A percentile compares a stretch with the other conserved stretches of the same genome.
Evolutionary conservation across 2,329 filamentous ascomycete genomes (phyloP).

Genomic region (Pyricularia grisea): DNA sequence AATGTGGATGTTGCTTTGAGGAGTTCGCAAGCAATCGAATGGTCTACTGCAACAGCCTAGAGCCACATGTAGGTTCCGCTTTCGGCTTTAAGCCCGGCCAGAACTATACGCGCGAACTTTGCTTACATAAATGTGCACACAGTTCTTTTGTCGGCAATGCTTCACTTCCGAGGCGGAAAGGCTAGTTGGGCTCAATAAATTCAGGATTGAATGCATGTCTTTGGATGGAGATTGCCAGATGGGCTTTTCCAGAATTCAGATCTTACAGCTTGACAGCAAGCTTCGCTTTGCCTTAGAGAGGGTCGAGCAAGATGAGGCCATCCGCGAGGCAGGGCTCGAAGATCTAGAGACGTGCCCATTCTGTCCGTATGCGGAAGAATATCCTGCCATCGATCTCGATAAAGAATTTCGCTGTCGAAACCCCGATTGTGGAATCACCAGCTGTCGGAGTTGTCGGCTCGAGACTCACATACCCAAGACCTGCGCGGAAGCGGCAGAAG

Average conservation of each 20-base stretch:
- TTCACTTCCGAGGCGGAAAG: slow-evolving; percentile 55
- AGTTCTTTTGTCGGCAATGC: slow-evolving; percentile 62
- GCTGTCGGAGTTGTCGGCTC: slow-evolving; percentile 58
- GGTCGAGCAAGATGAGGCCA: slow-evolving; percentile 60
- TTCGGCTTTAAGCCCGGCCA: not conserved
- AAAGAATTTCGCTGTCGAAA: slow-evolving; percentile 67
- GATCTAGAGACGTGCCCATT: slow-evolving; percentile 71
- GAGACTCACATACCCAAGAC: slow-evolving; percentile 63
- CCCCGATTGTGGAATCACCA: slow-evolving; percentile 51
- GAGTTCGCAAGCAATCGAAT: slow-evolving; percentile 58
- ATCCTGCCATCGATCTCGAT: slow-evolving; percentile 55
- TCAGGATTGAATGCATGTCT: slow-evolving; percentile 62
- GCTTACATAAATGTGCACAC: not conserved
- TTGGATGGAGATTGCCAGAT: slow-evolving; percentile 51
- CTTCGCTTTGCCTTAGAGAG: slow-evolving; percentile 54
- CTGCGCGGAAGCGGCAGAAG: slow-evolving; percentile 56
- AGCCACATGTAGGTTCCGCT: slow-evolving; percentile 34
- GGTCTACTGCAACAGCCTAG: slow-evolving; percentile 53
- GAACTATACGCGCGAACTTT: not conserved
- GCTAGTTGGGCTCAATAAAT: slow-evolving; percentile 59
- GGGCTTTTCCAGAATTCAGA: slow-evolving; percentile 47
- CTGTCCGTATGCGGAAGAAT: slow-evolving; percentile 71
- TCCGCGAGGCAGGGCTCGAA: slow-evolving; percentile 62
- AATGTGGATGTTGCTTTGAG: slow-evolving; percentile 67
- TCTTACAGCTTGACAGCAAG: slow-evolving; percentile 48